Percentiles rank a stretch among this genome's conserved stretches.
phyloP scores from a whole-genome alignment of 2,329 filamentous ascomycete genomes.

The Arthrobotrys megalospora region DNA sequence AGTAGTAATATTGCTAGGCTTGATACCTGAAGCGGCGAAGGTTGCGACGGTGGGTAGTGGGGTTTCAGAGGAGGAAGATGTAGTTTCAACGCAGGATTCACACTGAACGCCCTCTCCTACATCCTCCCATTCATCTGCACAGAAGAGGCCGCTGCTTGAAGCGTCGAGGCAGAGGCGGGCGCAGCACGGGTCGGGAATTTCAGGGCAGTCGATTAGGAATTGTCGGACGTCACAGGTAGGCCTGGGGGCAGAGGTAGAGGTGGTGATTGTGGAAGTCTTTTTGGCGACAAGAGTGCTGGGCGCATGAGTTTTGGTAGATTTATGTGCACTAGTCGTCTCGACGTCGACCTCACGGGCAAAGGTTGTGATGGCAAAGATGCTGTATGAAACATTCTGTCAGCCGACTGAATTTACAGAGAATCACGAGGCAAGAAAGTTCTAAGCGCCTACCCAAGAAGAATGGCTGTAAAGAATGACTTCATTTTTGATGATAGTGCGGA shows the following conservation, averaged over 20 bases:
- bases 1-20: background rate
- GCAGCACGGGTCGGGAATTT: conserved; percentile 32
- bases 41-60: background rate
- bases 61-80: background rate
- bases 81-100: conserved; percentile 7
- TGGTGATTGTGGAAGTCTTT: background rate
- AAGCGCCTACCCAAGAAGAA: conserved; percentile 41
- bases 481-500: conserved; percentile 22
- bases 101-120: background rate
- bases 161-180: conserved; percentile 11
- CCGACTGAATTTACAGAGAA: background rate
- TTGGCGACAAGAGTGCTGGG: conserved; percentile 9
- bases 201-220: conserved; percentile 33
- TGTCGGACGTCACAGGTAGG: conserved; percentile 34
- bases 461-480: conserved; percentile 32
- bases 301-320: background rate
- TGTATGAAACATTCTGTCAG: background rate
- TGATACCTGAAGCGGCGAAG: background rate
- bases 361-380: conserved; percentile 14
- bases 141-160: background rate
- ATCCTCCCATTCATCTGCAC: conserved; percentile 6
- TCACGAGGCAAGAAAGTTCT: conserved; percentile 1
- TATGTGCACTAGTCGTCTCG: background rate
- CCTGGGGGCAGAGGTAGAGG: background rate
- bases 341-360: background rate